Evolutionary conservation across 1,139 yeast species (phyloP), one percentile per base, ranked within the genome.

Genomic region (Candida sp.): DNA sequence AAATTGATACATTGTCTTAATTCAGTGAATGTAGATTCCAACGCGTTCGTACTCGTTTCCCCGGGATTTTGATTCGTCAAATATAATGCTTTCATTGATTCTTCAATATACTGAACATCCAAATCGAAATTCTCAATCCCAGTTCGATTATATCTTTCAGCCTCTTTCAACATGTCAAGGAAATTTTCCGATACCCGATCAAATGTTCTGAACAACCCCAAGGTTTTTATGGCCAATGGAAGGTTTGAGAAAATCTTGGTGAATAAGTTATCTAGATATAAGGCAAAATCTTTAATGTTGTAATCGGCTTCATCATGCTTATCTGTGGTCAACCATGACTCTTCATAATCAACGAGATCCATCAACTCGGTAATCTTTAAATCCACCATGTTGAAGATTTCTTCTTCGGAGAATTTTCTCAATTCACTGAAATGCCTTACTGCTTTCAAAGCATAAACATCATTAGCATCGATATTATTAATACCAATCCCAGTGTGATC

Each of bases 341-440:
- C 91, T 54, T 88, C 88, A 61, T 90, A 87, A 49, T 88, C 96
- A 11, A 89, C 87, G 67, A 87, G 79, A 47, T 87, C 97, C 55
- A 93, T 70, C 50, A 91, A 79, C 60, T 85, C 95, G 45, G 81
- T 79, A 36, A 93, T 83, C 54, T 87, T 87, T 35, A 77, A 75
- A 59, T 90, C 97, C 47, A 87, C 87, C 77, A 86, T 75, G 45
- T 82, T 81, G 60, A 90, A 90, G 49, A 93, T 78, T 38, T 89
- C 82, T 33, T 81, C 81, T 62, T 93, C 98, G 0, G 97, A 91
- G 48, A 73, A 70, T 55, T 84, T 83, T 48, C 90, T 77, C 7
- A 90, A 82, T 32, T 71, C 69, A 19, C 75, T 74, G 54, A 90
- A 86, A 33, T 75, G 58, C 25, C 67, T 75, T 6, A 73, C 71